Conservation (phyloP, 257 asterid genomes). For the Fraxinus quadrangulata region DNA sequence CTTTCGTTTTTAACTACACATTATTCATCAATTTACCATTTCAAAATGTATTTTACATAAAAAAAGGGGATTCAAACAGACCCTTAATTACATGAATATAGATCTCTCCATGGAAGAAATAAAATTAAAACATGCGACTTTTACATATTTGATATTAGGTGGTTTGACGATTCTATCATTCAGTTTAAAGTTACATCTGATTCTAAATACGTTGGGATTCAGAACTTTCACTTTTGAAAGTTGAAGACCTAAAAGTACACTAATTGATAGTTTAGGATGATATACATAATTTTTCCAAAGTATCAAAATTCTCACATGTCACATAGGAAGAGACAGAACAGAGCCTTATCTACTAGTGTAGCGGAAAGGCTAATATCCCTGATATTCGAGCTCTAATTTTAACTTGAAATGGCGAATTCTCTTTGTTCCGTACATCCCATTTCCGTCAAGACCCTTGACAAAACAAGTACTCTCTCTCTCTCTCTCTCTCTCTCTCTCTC, state of each 20-base stretch:
- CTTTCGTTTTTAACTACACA: too few species aligned
- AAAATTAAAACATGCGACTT: too few species aligned
- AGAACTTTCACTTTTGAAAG: too few species aligned
- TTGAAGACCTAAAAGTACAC: neutral
- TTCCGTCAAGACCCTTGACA: constrained; percentile 37
- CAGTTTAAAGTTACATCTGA: too few species aligned
- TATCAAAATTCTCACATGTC: neutral
- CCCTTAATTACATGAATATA: too few species aligned
- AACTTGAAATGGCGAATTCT: constrained; percentile 45
- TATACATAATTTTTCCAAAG: neutral
- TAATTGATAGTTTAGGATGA: neutral
- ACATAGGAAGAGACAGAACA: neutral
- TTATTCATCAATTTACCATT: too few species aligned
- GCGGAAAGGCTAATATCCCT: neutral
- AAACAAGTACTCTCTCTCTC: constrained; percentile 40
- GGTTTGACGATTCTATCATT: too few species aligned
- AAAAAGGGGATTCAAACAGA: too few species aligned
- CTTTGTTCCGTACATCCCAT: constrained; percentile 39
- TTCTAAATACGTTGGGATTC: too few species aligned
- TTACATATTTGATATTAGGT: too few species aligned
- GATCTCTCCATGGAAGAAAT: too few species aligned
- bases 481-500: constrained; percentile 9
- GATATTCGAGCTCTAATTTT: neutral
- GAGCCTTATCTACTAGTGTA: neutral
- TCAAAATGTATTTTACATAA: too few species aligned